Evolutionary conservation across 1,284 basidiomycete genomes (phyloP), one percentile per base, ranked within the genome.

Genomic region (Ustilago loliicola): DNA sequence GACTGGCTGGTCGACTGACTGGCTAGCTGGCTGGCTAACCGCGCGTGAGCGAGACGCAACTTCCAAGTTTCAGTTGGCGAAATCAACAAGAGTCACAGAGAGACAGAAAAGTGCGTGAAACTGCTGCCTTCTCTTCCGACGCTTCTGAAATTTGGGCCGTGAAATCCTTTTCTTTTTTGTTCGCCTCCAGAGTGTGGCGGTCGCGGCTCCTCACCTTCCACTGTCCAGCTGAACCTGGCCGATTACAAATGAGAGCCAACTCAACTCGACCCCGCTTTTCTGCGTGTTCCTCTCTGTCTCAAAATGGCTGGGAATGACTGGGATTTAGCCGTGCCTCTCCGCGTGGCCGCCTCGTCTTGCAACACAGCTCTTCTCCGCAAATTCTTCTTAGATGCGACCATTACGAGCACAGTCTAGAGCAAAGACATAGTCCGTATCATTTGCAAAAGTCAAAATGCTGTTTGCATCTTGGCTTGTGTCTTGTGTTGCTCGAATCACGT

Each of bases 21-120:
- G n/a, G n/a, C n/a, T n/a, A n/a, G 32, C 23, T 27, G 21, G 25
- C 23, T 38, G 34, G 55, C 13, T 21, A 50, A 9, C n/a, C 34
- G 53, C 30, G 61, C 61, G 52, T 56, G 45, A 50, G 27, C 61
- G 30, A 45, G 36, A 45, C 60, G 60, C 51, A 61, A 34, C 40
- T 34, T 50, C 21, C 13, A 25, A 54, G 23, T 40, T 40, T 40
- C 38, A 40, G 17, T 40, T 5, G 38, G 38, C 38, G 15, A 36
- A 15, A 10, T 15, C 34, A 51, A 51, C 47, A 50, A 50, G 47
- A 23, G 27, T 11, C n/a, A 50, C 8, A 50, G 47, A 50, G 21
- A 50, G 32, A 11, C 9, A 21, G 45, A 32, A 60, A 50, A 36
- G 47, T 38, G 48, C 59, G 59, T 61, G 59, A 61, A 61, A 61